Base-by-base conservation (phyloP, 192 early-diverging fungal genomes). In the Coemansia sp. region DNA sequence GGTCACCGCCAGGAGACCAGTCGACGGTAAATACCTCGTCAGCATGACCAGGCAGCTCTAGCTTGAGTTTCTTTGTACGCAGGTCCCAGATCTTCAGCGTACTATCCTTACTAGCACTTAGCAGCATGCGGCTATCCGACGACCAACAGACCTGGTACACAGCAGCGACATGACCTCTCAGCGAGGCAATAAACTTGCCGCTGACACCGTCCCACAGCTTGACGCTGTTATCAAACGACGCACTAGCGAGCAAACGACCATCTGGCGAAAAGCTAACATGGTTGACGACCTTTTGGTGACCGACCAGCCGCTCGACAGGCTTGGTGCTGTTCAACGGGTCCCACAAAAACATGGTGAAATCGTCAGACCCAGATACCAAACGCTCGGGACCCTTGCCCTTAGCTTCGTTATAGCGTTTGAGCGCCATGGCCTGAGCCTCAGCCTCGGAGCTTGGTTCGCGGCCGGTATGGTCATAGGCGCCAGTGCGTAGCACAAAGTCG, bases 341-440 rank as follows among this genome's bases (percentile, higher is more conserved):
- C 97, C 97, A 99, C 69, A 98, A 84, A 70, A 94, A 95, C 87
- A 99, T 92, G 71, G 97, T 99, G 69, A 95, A 97, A 84, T 99
- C 97, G 79, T 98, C 96, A 16, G 95, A 97, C 20, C 95, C 94
- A 5, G 94, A 95, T 7, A 95, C 94, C 15, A 99, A 79, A 24
- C 94, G 80, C 73, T 96, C 97, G 16, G 88, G 86, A 24, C 86
- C 87, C 39, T 82, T 80, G 16, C 88, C 92, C 66, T 87, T 92
- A 16, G 85, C 85, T 33, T 78, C 81, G 38, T 91, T 85, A 84
- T 97, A 99, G 67, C 97, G 88, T 68, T 88, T 79, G 5, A 91
- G 74, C 8, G 97, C 97, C 38, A 86, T 85, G 33, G 78, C 77
- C 69, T 92, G 85, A 3, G 93, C 92, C 70, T 95, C 92, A 44